These are phyloP conservation scores for Blastomyces emzantsi DNA, from an alignment of 2,329 filamentous ascomycete genomes.

Conservation along the genomic window DNA sequence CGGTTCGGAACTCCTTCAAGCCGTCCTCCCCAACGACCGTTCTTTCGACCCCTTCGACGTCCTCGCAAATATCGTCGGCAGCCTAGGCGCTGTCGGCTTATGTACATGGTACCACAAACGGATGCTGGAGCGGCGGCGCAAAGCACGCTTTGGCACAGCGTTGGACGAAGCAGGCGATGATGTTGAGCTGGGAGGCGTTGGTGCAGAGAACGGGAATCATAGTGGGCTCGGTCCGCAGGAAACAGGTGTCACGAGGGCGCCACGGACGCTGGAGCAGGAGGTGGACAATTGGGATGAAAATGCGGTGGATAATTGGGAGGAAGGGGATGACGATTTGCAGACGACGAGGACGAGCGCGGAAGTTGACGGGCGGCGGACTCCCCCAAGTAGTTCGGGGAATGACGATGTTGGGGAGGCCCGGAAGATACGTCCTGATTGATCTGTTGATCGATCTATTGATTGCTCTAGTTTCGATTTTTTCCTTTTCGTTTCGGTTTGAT, in stretches of 20 bases:
- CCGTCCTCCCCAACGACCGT: slow-evolving; percentile 62
- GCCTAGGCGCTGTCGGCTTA: slow-evolving; percentile 58
- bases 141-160: slow-evolving; percentile 59
- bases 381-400: slow-evolving; percentile 20
- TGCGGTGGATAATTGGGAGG: slow-evolving; percentile 56
- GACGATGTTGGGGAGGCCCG: slow-evolving; percentile 18
- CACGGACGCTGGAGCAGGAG: slow-evolving; percentile 60
- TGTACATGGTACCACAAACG: slow-evolving; percentile 91
- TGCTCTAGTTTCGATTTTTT: slow-evolving; percentile 1
- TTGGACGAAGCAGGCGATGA: slow-evolving; percentile 36
- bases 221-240: slow-evolving; percentile 47
- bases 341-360: slow-evolving; percentile 9
- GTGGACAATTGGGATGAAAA: slow-evolving; percentile 95
- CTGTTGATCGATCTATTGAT: not conserved
- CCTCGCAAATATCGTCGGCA: slow-evolving; percentile 76
- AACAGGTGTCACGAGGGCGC: slow-evolving; percentile 47
- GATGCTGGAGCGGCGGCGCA: slow-evolving; percentile 81
- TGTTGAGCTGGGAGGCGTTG: slow-evolving; percentile 27
- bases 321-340: slow-evolving; percentile 26
- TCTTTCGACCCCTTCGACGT: slow-evolving; percentile 75
- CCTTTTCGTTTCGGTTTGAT: not conserved
- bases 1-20: slow-evolving; percentile 50
- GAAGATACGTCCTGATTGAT: slow-evolving; percentile 29
- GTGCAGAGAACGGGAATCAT: slow-evolving; percentile 37
- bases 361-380: slow-evolving; percentile 19